Base-by-base conservation (phyloP, 2,329 filamentous ascomycete genomes). In the Ascochyta clinopodiicola region DNA sequence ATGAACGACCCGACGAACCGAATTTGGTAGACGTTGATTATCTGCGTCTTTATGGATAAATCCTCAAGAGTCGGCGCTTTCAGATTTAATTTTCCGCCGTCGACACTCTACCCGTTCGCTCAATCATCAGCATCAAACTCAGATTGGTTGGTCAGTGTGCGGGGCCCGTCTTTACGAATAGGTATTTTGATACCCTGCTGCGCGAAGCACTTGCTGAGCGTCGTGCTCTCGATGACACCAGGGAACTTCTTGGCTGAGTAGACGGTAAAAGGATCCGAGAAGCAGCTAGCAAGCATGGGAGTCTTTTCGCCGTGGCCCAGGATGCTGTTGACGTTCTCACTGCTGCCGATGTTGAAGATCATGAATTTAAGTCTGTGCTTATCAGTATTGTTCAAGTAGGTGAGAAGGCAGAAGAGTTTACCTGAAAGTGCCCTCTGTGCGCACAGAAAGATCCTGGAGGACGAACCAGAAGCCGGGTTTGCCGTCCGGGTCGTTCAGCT, bases 171-270 rank as follows among this genome's bases (percentile, higher is more conserved):
- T 76, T 97, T 97, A 21, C 94, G 82, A 50, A 98, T 97, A 0
- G 94, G 94, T 22, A 98, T 97, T 77, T 97, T 97, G 77, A 96
- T 96, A 22, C 95, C 95, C 71, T 99, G 95, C 1, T 86, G 83
- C 3, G 95, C 94, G 78, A 99, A 98, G 59, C 87, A 91, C 76
- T 96, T 96, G 82, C 93, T 97, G 17, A 98, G 80, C 4, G 87
- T 78, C 0, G 95, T 99, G 75, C 90, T 96, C 74, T 98, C 94
- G 54, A 96, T 96, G 1, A 99, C 95, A 36, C 95, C 95, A 0
- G 95, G 95, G 76, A 99, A 99, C 71, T 97, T 97, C 83, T 99
- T 99, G 43, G 95, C 95, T 2, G 91, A 96, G 77, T 89, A 98
- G 27, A 99, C 95, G 49, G 92, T 91, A 80, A 99, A 98, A 2